Conservation (phyloP, 208 protist species). For the Borovskyia barvae region DNA sequence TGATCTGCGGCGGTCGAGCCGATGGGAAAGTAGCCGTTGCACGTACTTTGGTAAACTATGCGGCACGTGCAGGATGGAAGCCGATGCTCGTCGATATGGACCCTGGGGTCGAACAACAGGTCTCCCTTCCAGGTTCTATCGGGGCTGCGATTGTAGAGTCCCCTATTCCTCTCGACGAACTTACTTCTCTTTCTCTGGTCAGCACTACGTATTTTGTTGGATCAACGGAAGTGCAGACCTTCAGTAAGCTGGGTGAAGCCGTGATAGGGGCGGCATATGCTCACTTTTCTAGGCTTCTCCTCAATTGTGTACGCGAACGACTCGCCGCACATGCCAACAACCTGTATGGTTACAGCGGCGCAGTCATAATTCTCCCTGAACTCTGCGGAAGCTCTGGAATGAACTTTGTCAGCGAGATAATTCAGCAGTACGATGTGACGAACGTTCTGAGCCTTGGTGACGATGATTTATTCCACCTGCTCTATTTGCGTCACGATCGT, state of each 20-base stretch:
- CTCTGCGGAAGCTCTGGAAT: constrained; percentile 55
- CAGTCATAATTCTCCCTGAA: constrained; percentile 67
- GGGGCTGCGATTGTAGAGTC: constrained; percentile 65
- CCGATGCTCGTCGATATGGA: constrained; percentile 78
- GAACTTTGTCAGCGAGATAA: constrained; percentile 65
- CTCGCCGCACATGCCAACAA: constrained; percentile 46
- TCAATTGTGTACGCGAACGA: constrained; percentile 39
- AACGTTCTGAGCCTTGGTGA: constrained; percentile 74
- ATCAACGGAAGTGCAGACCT: constrained; percentile 51
- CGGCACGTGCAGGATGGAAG: constrained; percentile 70
- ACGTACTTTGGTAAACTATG: constrained; percentile 73
- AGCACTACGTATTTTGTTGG: constrained; percentile 81
- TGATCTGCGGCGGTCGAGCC: constrained; percentile 66
- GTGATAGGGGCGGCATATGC: constrained; percentile 55
- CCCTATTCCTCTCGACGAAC: constrained; percentile 68
- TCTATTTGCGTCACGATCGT: constrained; percentile 36
- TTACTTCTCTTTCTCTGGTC: constrained; percentile 44
- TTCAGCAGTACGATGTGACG: constrained; percentile 57
- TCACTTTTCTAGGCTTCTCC: constrained; percentile 48
- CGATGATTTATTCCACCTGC: constrained; percentile 70
- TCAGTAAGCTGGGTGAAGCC: constrained; percentile 28
- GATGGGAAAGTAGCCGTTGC: constrained; percentile 46
- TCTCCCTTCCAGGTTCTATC: constrained; percentile 67
- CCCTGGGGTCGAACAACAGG: constrained; percentile 42
- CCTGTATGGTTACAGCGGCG: constrained; percentile 66